Evolutionary conservation across 1,284 basidiomycete genomes (phyloP).

Genomic region (Ustilago nuda): DNA sequence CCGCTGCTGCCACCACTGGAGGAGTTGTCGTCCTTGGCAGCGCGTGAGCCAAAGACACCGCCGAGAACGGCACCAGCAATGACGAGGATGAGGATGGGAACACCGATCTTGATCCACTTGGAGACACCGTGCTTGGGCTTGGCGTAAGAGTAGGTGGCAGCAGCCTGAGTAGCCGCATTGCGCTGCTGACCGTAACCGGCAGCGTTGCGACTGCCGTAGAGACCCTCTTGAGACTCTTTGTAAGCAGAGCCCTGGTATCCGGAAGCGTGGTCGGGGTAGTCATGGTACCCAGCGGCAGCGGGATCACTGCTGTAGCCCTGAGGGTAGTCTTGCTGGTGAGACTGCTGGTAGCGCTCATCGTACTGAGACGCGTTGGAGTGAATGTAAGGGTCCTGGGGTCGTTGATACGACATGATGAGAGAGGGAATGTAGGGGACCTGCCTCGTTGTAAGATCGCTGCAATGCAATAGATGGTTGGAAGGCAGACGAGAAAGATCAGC

Average conservation of each 20-base stretch:
- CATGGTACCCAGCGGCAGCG: slow-evolving; percentile 39
- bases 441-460: slow-evolving; percentile 24
- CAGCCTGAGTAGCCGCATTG: slow-evolving; percentile 44
- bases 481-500: not conserved
- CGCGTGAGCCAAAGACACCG: slow-evolving; percentile 77
- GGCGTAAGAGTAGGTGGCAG: slow-evolving; percentile 62
- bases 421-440: slow-evolving; percentile 14
- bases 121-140: slow-evolving; percentile 57
- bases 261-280: slow-evolving; percentile 50
- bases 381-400: slow-evolving; percentile 60
- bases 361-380: slow-evolving; percentile 66
- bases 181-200: slow-evolving; percentile 25
- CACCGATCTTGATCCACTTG: slow-evolving; percentile 63
- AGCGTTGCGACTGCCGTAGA: slow-evolving; percentile 36
- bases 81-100: slow-evolving; percentile 68
- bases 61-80: slow-evolving; percentile 77
- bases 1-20: slow-evolving; percentile 63
- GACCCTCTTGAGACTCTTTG: slow-evolving; percentile 41
- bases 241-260: slow-evolving; percentile 45
- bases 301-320: slow-evolving; percentile 26
- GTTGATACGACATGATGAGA: slow-evolving; percentile 59
- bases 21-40: slow-evolving; percentile 70
- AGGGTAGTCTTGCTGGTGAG: slow-evolving; percentile 18
- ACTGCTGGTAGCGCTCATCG: slow-evolving; percentile 61
- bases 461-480: not conserved